These are phyloP conservation scores for Osmanthus fragrans DNA, from an alignment of 257 asterid species.

Conservation along the genomic window DNA sequence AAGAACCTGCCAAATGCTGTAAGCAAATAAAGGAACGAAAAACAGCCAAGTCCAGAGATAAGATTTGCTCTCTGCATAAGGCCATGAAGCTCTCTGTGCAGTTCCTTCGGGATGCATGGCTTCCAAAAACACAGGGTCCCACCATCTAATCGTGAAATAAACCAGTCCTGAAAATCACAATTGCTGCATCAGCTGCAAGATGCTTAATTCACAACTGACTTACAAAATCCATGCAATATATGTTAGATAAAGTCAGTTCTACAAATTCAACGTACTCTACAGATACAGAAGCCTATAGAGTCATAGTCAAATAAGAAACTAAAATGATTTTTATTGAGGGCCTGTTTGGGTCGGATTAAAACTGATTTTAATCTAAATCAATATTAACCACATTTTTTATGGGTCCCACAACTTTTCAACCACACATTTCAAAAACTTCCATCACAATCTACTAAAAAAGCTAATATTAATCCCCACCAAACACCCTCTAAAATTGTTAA, in stretches of 20 bases:
- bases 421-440: no score
- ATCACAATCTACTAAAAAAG: no score
- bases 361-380: no score
- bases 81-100: constrained; percentile 71
- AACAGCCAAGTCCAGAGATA: constrained; percentile 96
- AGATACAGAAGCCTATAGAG: neutral
- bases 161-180: constrained; percentile 68
- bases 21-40: constrained; percentile 77
- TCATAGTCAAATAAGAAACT: neutral
- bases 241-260: neutral
- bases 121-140: constrained; percentile 81
- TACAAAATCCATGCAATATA: neutral
- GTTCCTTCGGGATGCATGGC: constrained; percentile 92
- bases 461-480: no score
- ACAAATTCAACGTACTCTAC: no score
- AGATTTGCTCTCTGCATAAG: constrained; percentile 70
- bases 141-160: constrained; percentile 96
- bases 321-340: no score
- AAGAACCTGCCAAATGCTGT: constrained; percentile 80
- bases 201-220: neutral
- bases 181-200: neutral
- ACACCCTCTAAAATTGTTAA: no score
- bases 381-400: no score
- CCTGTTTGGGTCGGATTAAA: no score
- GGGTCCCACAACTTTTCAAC: no score